Percentiles rank a stretch among this genome's conserved stretches.
Conservation (phyloP, 1,284 basidiomycete genomes). For the Tylopilus orsonianus region DNA sequence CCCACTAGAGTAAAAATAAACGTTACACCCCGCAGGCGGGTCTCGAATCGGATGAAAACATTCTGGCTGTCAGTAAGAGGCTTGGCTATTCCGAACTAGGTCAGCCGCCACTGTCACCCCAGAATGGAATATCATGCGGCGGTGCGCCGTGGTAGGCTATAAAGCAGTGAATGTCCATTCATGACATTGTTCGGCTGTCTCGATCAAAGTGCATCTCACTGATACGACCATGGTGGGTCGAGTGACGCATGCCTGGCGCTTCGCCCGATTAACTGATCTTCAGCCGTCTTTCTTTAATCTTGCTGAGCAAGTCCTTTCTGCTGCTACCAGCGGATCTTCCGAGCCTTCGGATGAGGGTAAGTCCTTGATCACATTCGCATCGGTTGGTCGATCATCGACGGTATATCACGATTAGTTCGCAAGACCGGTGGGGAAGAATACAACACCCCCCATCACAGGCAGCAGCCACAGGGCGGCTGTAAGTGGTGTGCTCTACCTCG, state of each 20-base stretch:
- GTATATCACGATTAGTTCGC: constrained; percentile 17
- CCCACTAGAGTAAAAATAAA: too few species aligned
- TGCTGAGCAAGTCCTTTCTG: constrained; percentile 53
- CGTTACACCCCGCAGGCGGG: too few species aligned
- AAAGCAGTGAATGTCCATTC: constrained; percentile 5
- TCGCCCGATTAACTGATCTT: constrained; percentile 3
- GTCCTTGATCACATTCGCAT: constrained; percentile 7
- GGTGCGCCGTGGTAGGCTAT: constrained; percentile 19
- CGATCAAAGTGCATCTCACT: constrained; percentile 8
- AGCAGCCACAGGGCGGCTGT: constrained; percentile 34
- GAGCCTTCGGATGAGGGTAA: constrained; percentile 18
- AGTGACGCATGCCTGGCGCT: neutral
- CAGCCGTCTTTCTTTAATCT: constrained; percentile 67
- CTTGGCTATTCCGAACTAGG: constrained; percentile 5
- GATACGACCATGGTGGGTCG: constrained; percentile 32
- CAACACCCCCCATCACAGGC: constrained; percentile 48
- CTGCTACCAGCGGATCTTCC: constrained; percentile 47
- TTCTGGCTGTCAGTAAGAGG: neutral
- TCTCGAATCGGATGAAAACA: too few species aligned
- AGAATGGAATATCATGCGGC: constrained; percentile 24
- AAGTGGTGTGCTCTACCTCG: constrained; percentile 14
- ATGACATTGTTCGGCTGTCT: constrained; percentile 14
- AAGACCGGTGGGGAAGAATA: constrained; percentile 64
- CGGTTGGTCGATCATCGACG: constrained; percentile 13
- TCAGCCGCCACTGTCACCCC: constrained; percentile 27